Evolutionary conservation across 495 filamentous ascomycete genomes (phyloP), one percentile per base, ranked within the genome.

Genomic region (Penicillium silybi): DNA sequence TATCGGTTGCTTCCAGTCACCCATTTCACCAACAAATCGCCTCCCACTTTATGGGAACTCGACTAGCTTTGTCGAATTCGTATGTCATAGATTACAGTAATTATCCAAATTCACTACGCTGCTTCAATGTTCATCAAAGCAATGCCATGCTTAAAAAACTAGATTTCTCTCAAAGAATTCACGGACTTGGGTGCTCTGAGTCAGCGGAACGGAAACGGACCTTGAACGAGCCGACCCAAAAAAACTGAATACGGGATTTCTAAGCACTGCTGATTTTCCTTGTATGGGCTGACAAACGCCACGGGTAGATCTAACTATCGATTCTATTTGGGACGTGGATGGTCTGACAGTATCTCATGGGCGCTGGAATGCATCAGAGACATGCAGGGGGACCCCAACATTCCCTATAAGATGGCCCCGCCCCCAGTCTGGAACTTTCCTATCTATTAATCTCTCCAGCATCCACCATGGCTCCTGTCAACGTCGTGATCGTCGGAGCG

Each of bases 401-500:
- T 2, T 18, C 19, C 41, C 13, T 58, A 58, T 54, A 54, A 58
- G 38, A 41, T n/a, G 7, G 19, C 3, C 35, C 35, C 29, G 11
- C 35, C 35, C 50, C 29, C 17, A 42, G 40, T 41, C 15, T 37
- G 19, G 2, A 20, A 48, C 43, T 50, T 32, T 22, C 32, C 37
- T 46, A 18, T 32, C 4, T 40, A 20, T 18, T 35, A 32, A 26
- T 46, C 37, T 34, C 23, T 2, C 16, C 42, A n/a, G 10, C 42
- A 17, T 18, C 34, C 35, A 54, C 18, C 45, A 65, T 66, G 63
- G 57, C 57, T 11, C 42, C 56, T 27, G 56, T 45, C 45, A 64
- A 57, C 19, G 43, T 90, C 44, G 70, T 88, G n/a, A 71, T 90
- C 38, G 74, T 89, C 10, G 87, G 87, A 34, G 86, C 75, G 49